A percentile compares a stretch with the other conserved stretches of the same genome.
phyloP scores from a whole-genome alignment of 306 rosid species.

The Prosopis cineraria region DNA sequence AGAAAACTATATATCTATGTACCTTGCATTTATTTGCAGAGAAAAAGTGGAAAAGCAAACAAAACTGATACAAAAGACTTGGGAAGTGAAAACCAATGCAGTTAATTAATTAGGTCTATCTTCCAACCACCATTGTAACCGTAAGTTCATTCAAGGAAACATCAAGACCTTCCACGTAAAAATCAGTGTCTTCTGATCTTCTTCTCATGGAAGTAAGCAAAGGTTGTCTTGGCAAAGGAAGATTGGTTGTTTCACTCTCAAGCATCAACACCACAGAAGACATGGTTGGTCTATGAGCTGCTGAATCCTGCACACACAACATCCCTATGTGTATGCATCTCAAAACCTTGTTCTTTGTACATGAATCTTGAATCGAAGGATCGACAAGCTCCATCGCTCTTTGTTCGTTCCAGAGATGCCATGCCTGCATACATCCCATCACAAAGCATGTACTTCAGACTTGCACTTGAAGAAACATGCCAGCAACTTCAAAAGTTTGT shows the following conservation, averaged over 20 bases:
- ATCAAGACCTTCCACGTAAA: slow-evolving; percentile 43
- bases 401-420: slow-evolving; percentile 67
- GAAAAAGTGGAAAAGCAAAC: not conserved
- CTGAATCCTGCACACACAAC: slow-evolving; percentile 77
- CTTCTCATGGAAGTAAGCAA: slow-evolving; percentile 61
- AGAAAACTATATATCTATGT: not conserved
- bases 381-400: slow-evolving; percentile 60
- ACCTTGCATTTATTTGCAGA: not conserved
- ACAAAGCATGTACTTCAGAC: not conserved
- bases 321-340: slow-evolving; percentile 72
- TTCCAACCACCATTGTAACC: slow-evolving; percentile 61
- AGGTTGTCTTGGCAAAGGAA: slow-evolving; percentile 62
- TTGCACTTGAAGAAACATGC: not conserved
- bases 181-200: slow-evolving; percentile 40
- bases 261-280: slow-evolving; percentile 67
- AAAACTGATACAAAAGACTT: not conserved
- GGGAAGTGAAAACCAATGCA: not conserved
- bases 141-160: slow-evolving; percentile 53
- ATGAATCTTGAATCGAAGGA: slow-evolving; percentile 52
- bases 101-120: slow-evolving; percentile 45
- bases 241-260: slow-evolving; percentile 62
- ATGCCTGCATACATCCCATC: slow-evolving; percentile 50
- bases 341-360: slow-evolving; percentile 36
- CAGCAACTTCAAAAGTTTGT: not conserved
- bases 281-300: slow-evolving; percentile 65